These are phyloP conservation scores for Wickerhamomyces chaumierensis DNA, from an alignment of 805 yeast genomes.

Conservation along the genomic window DNA sequence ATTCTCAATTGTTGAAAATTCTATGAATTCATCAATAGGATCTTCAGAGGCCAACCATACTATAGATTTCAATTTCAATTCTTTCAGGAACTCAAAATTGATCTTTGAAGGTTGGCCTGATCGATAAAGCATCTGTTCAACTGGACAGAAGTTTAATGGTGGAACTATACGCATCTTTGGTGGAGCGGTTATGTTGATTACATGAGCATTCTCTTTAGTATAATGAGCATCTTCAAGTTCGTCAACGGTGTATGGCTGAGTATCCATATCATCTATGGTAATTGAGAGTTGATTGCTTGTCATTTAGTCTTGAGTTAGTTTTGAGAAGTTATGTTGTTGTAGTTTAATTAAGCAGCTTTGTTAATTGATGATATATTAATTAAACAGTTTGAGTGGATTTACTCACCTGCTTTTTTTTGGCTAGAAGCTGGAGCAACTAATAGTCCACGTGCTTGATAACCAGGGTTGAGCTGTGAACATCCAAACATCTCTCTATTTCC, in stretches of 20 bases:
- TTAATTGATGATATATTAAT: no score
- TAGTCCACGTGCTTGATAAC: no score
- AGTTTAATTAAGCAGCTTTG: no score
- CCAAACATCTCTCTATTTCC: no score
- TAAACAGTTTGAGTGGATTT: no score
- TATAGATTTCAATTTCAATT: constrained; percentile 64
- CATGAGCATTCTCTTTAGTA: constrained; percentile 1
- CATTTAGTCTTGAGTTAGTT: no score
- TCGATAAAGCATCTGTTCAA: constrained; percentile 75
- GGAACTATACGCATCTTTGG: constrained; percentile 73
- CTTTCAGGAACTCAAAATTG: constrained; percentile 74
- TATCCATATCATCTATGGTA: constrained; percentile 4
- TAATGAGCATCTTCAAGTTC: constrained; percentile 19
- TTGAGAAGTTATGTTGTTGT: no score
- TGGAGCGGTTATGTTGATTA: constrained; percentile 30
- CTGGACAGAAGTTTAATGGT: constrained; percentile 92
- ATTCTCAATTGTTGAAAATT: constrained; percentile 62
- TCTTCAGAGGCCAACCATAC: constrained; percentile 95
- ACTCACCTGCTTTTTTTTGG: no score
- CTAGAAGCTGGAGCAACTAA: no score
- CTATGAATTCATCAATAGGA: constrained; percentile 80
- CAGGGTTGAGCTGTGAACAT: no score
- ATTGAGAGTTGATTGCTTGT: not conserved
- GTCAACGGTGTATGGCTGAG: constrained; percentile 10
- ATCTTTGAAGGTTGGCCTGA: constrained; percentile 94